Base-by-base conservation (phyloP, 768 basidiomycete genomes). In the Pleurotus platypus region DNA sequence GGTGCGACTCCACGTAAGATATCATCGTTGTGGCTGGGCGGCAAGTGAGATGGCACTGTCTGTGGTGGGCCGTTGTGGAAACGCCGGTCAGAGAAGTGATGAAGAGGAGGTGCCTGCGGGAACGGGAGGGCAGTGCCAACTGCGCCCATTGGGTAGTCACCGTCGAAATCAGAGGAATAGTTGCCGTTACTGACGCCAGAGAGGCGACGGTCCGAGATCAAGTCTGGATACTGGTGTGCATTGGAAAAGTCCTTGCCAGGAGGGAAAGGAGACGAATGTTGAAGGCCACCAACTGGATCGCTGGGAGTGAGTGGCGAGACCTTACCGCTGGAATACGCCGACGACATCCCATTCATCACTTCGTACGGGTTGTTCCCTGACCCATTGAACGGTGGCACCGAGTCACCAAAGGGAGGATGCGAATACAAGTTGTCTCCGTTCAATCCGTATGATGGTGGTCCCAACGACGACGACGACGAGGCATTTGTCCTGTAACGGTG, bases 251-350 rank as follows among this genome's bases (percentile, higher is more conserved):
- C 85, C 66, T 90, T 88, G 57, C 71, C 70, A 6, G 74, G 69
- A 18, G 84, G 74, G 64, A 85, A 87, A 5, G 69, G 75, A 13
- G 80, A 72, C 4, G 80, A 69, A 60, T 80, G 81, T 62, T 84
- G 85, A 6, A 90, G 74, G 49, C 76, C 75, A 57, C 75, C 71
- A 59, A 84, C 80, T 43, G 83, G 74, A 68, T 90, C 89, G 63
- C 70, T 85, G 35, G 88, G 87, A 11, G 87, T 87, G 45, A 89
- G 75, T 0, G 90, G 87, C 16, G 90, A 90, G 49, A 85, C 86
- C 70, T 89, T 90, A 60, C 87, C 88, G 58, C 83, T 85, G 73
- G 77, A 79, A 72, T 85, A 83, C 13, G 84, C 86, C 2, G 85
- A 85, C 20, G 60, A 58, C 18, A 86, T 72, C 60, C 80, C 81